Percentiles rank a stretch among this genome's conserved stretches.
Evolutionary conservation across 1,139 yeast species (phyloP).

Genomic region (Geotrichum australiense): DNA sequence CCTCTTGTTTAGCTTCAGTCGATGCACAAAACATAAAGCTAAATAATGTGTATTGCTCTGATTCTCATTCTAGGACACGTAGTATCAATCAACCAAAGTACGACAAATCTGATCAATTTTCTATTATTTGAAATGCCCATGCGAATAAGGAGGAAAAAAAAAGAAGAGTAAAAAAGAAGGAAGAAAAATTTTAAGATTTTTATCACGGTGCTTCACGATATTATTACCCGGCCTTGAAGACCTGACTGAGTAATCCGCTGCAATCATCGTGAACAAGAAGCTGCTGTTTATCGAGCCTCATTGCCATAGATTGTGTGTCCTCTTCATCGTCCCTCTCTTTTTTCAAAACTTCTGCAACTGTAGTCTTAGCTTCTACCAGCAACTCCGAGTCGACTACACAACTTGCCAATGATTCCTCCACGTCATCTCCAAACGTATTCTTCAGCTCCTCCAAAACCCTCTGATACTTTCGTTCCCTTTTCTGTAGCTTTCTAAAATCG

Average conservation of each 20-base stretch:
- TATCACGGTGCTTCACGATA: no score
- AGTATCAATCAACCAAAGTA: slow-evolving; percentile 17
- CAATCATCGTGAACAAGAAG: neutral
- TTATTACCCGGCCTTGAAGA: slow-evolving; percentile 9
- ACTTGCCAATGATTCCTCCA: no score
- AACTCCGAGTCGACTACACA: no score
- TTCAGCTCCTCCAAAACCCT: no score
- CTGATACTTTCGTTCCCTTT: no score
- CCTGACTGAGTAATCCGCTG: neutral
- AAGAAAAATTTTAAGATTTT: slow-evolving; percentile 1
- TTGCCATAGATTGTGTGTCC: no score
- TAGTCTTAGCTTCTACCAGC: no score
- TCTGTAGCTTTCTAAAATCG: no score
- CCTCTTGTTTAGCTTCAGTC: slow-evolving; percentile 18
- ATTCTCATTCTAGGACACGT: slow-evolving; percentile 16
- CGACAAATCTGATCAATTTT: slow-evolving; percentile 11
- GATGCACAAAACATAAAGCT: slow-evolving; percentile 10
- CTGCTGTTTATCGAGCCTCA: no score
- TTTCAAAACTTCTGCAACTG: no score
- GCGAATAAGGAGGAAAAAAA: slow-evolving; percentile 6
- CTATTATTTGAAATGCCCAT: slow-evolving; percentile 11
- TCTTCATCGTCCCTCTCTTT: no score
- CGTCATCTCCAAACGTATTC: no score
- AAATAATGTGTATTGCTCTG: slow-evolving; percentile 18
- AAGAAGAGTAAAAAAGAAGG: neutral